Evolutionary conservation across 495 filamentous ascomycete species (phyloP), one percentile per base, ranked within the genome.

Genomic region (Tetracladium setigerum): DNA sequence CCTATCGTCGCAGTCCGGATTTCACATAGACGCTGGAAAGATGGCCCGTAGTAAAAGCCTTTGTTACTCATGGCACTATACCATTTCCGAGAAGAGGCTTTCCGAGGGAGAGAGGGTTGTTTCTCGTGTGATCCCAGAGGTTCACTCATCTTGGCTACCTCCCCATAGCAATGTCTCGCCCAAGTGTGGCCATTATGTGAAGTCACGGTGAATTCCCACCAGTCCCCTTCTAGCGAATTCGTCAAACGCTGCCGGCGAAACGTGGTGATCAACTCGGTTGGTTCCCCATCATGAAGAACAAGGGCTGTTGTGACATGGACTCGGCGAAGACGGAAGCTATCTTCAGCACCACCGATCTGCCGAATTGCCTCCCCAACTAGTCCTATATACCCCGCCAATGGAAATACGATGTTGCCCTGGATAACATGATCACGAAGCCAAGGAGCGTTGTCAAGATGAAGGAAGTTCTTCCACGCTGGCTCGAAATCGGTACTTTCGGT

Each of bases 381-480:
- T 5, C 64, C 57, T 4, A 75, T 55, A 44, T 74, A 77, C 0
- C 64, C 72, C 5, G 73, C 67, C 14, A 53, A 56, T 0, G 76
- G 74, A 37, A 76, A 73, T 1, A 78, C 50, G 11, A 72, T 64
- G 30, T 73, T 62, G 0, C 55, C 49, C 1, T 41, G 48, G 42
- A 63, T 59, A 36, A 47, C 66, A 47, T 80, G 76, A 41, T 76
- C 73, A 1, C 47, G 43, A 5, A 76, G 47, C 77, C 77, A 81
- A 0, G 72, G 69, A 0, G 66, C 53, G 8, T 71, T 59, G 15
- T 53, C 52, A 0, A 68, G 47, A 7, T 60, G 62, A 2, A 76
- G 37, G 8, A 67, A 49, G 13, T 55, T 70, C 38, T 70, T 63
- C 72, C 36, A 71, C n/a, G 59, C 47, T 0, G 69, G 73, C 13